Percentiles rank a stretch among this genome's conserved stretches.
Conservation (phyloP, 495 filamentous ascomycete species). For the Penicillium pancosmium region DNA sequence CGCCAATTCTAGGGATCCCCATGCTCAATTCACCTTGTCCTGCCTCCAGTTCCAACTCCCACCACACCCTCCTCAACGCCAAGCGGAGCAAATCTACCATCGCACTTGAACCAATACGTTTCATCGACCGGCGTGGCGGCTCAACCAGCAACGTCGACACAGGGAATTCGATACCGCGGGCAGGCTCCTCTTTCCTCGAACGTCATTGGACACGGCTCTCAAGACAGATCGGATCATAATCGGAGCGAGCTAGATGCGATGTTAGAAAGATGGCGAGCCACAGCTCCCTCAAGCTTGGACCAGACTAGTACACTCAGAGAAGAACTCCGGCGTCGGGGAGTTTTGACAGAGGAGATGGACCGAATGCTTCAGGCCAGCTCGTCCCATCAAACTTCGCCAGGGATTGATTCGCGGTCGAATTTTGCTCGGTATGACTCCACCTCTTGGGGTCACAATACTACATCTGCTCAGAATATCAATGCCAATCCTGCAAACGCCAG, state of each 20-base stretch:
- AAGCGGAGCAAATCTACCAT: too few species aligned
- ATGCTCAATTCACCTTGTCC: background rate
- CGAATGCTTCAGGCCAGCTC: background rate
- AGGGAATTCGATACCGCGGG: conserved; percentile 20
- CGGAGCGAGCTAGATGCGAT: background rate
- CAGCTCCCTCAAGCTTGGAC: background rate
- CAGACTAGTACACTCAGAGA: background rate
- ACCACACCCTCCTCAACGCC: conserved; percentile 7
- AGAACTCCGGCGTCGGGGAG: background rate
- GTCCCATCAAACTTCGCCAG: background rate
- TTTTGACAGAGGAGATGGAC: background rate
- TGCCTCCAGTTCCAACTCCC: conserved; percentile 51
- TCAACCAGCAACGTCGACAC: background rate
- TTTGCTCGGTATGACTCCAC: background rate
- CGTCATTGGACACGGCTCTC: background rate
- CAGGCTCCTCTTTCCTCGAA: background rate
- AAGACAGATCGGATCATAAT: background rate
- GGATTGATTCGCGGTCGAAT: background rate
- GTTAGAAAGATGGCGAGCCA: background rate
- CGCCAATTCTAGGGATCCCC: conserved; percentile 42
- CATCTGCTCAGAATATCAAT: background rate
- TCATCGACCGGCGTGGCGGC: conserved; percentile 4
- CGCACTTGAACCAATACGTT: background rate
- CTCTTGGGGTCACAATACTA: background rate
- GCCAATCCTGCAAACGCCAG: background rate